These are phyloP conservation scores for Amanita phalloides DNA, from an alignment of 768 basidiomycete species.

Conservation along the genomic window DNA sequence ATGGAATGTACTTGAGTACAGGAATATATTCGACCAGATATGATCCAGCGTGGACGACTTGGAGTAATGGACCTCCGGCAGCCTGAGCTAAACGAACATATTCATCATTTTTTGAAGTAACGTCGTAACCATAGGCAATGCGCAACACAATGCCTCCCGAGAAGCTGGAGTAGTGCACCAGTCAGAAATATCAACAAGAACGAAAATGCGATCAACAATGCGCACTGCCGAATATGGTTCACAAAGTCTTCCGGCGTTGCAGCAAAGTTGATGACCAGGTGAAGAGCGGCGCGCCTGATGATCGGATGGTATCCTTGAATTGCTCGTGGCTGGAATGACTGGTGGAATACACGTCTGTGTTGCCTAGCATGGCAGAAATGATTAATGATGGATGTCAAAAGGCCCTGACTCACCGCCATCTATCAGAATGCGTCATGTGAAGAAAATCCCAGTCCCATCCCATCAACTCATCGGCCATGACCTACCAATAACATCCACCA, in stretches of 20 bases:
- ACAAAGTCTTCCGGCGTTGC: slow-evolving; percentile 17
- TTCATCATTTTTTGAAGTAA: slow-evolving; percentile 22
- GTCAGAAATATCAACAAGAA: not conserved
- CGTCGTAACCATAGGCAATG: slow-evolving; percentile 28
- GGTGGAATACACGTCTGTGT: slow-evolving; percentile 23
- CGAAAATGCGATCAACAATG: not conserved
- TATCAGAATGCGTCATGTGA: slow-evolving; percentile 19
- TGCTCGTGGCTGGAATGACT: slow-evolving; percentile 24
- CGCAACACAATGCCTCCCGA: slow-evolving; percentile 25
- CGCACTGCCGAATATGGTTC: slow-evolving; percentile 19
- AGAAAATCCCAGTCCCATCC: slow-evolving; percentile 23
- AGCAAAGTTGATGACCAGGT: slow-evolving; percentile 12
- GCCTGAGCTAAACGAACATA: slow-evolving; percentile 20
- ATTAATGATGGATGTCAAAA: not conserved
- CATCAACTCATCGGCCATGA: slow-evolving; percentile 2
- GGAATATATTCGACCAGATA: slow-evolving; percentile 30
- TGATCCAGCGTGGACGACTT: slow-evolving; percentile 23
- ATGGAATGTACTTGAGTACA: slow-evolving; percentile 18
- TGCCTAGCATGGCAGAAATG: slow-evolving; percentile 8
- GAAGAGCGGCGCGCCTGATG: slow-evolving; percentile 16
- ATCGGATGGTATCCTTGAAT: slow-evolving; percentile 15
- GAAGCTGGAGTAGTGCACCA: slow-evolving; percentile 11
- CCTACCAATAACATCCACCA: not conserved
- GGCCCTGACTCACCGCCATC: slow-evolving; percentile 14
- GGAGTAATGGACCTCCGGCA: slow-evolving; percentile 12